Conservation (phyloP, 768 basidiomycete species). For the Rhizopogon vesiculosus region DNA sequence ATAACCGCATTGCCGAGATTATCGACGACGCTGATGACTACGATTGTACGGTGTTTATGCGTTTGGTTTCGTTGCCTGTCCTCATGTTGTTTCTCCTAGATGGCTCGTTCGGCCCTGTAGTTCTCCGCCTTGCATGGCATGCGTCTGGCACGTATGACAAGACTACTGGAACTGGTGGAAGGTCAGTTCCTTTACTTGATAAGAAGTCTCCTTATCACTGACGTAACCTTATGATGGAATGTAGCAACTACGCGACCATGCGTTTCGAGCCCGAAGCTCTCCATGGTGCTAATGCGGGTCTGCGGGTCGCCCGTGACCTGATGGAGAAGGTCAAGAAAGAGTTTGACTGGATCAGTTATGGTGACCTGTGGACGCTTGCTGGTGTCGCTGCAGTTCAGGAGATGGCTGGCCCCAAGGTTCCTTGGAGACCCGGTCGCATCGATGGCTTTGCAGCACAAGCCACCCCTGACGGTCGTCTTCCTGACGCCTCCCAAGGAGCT, state of each 20-base stretch:
- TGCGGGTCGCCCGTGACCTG: constrained; percentile 71
- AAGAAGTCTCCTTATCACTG: constrained; percentile 3
- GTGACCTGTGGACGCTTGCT: constrained; percentile 94
- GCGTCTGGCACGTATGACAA: constrained; percentile 91
- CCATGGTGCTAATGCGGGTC: constrained; percentile 82
- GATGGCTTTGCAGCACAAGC: constrained; percentile 74
- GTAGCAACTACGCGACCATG: constrained; percentile 98
- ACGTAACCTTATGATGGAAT: constrained; percentile 5
- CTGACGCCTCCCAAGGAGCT: constrained; percentile 79
- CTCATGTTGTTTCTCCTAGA: constrained; percentile 38
- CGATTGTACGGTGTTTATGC: constrained; percentile 57
- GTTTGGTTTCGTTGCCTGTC: background rate
- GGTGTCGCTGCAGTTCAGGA: constrained; percentile 93
- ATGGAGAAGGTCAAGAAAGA: constrained; percentile 87
- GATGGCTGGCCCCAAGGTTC: constrained; percentile 87
- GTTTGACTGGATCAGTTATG: constrained; percentile 92
- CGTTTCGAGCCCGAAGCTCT: constrained; percentile 86
- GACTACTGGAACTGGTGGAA: constrained; percentile 70
- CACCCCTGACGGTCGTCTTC: constrained; percentile 87
- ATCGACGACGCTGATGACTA: constrained; percentile 70
- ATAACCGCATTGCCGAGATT: constrained; percentile 79
- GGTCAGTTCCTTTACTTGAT: constrained; percentile 36
- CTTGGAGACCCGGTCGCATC: constrained; percentile 91
- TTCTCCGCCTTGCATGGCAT: constrained; percentile 93
- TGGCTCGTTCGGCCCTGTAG: constrained; percentile 83